Percentiles rank a stretch among this genome's conserved stretches.
These are phyloP conservation scores for Thalassiosira hispida DNA, from an alignment of 352 stramenopile genomes.

Conservation along the genomic window DNA sequence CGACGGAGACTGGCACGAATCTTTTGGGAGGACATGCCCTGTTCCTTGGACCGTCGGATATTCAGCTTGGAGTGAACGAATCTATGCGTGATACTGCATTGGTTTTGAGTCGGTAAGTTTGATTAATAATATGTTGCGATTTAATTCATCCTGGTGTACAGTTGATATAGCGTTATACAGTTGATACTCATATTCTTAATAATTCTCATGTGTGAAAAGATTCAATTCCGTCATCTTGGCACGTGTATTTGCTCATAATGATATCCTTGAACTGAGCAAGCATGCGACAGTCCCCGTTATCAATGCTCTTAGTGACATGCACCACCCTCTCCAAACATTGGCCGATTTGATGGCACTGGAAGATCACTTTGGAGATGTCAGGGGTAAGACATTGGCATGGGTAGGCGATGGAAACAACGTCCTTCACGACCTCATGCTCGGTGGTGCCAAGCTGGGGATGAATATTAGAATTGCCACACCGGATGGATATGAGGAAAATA, in stretches of 20 bases:
- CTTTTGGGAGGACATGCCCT: constrained; percentile 95
- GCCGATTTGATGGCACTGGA: constrained; percentile 97
- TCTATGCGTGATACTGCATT: constrained; percentile 86
- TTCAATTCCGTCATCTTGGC: constrained; percentile 97
- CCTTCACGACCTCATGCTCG: constrained; percentile 96
- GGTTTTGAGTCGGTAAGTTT: constrained; percentile 85
- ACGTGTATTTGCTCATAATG: constrained; percentile 92
- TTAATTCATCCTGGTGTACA: not conserved
- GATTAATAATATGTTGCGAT: too few relatives aligned
- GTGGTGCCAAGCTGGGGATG: constrained; percentile 88
- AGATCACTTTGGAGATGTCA: constrained; percentile 84
- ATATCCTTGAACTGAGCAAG: constrained; percentile 87
- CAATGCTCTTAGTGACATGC: constrained; percentile 97
- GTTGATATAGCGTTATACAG: too few relatives aligned
- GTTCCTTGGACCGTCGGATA: constrained; percentile 96
- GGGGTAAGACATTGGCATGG: constrained; percentile 93
- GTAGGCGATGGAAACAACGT: constrained; percentile 98
- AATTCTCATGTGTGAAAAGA: constrained; percentile 20
- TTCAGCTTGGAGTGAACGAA: constrained; percentile 98
- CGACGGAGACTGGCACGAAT: constrained; percentile 94
- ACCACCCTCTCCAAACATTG: constrained; percentile 97
- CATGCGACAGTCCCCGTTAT: constrained; percentile 95
- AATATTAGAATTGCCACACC: constrained; percentile 96
- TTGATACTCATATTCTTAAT: too few relatives aligned
- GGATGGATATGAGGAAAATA: constrained; percentile 91